Evolutionary conservation across 805 yeast species (phyloP), one percentile per base, ranked within the genome.

Genomic region (Starmerella sp.): DNA sequence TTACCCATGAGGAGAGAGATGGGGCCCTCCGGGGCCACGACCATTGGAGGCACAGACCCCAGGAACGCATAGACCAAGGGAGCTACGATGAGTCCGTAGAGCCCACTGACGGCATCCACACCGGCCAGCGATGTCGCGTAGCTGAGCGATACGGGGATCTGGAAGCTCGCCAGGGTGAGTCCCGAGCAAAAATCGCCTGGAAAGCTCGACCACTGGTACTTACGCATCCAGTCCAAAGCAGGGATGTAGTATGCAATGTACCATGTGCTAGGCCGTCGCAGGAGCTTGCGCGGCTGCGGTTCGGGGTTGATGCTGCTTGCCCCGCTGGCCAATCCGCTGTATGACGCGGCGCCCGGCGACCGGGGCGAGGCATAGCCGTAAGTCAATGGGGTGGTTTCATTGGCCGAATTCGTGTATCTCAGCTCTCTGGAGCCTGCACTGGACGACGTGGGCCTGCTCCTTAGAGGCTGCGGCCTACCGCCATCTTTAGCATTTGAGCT

Each of bases 1-100:
- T 84, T 91, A 1, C 96, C 96, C 30, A 85, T 81, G 13, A 89
- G 81, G 62, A 90, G 73, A 0, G 95, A 86, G 8, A 87, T 81
- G 0, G 95, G 90, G 17, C 91, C 90, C 67, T 89, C 95, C 0
- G 96, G 96, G 0, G 96, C 96, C 17, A 89, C 95, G 41, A 88
- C 81, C 84, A 89, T 80, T 56, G 83, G 83, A 0, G 96, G 96
- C 1, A 88, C 95, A 0, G 93, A 79, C 0, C 96, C 96, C 56
- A 88, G 74, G 3, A 88, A 57, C 6, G 87, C 76, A 66, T 89
- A 89, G 7, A 86, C 70, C n/a, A 84, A 70, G 0, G 96, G 95
- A 0, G 93, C 87, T 3, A 85, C 73, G 1, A 86, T 82, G 48
- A 88, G 75, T 0, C 89, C 86, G 60, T 82, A 78, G 8, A 90